Evolutionary conservation across 1,284 basidiomycete species (phyloP).

Genomic region (Apiotrichum laibachii): DNA sequence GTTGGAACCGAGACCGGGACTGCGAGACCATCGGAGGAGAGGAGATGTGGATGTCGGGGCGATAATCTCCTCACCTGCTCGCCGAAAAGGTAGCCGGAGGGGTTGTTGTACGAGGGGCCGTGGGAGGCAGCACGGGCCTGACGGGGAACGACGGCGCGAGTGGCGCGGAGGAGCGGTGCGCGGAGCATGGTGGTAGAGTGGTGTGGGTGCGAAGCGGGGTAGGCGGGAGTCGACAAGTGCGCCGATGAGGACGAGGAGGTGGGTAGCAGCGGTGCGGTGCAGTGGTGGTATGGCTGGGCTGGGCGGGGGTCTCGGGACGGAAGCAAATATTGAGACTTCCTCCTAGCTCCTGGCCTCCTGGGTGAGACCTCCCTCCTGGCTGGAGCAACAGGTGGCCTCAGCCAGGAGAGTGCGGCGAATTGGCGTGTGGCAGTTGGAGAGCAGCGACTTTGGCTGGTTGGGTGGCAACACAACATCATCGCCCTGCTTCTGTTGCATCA

Average conservation of each 20-base stretch:
- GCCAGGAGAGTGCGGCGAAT: constrained; percentile 7
- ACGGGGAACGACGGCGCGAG: constrained; percentile 8
- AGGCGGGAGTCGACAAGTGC: not conserved
- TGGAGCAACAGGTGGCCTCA: too few relatives aligned
- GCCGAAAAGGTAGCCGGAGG: constrained; percentile 79
- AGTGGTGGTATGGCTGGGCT: not conserved
- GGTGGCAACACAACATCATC: constrained; percentile 1
- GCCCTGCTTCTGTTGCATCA: not conserved
- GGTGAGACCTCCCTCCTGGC: not conserved
- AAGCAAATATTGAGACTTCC: constrained; percentile 1
- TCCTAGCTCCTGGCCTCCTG: too few relatives aligned
- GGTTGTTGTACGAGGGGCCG: constrained; percentile 80
- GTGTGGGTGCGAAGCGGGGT: not conserved
- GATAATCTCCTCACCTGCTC: constrained; percentile 66
- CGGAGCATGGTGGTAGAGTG: constrained; percentile 18
- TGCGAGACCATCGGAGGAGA: too few relatives aligned
- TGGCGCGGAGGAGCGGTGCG: constrained; percentile 16
- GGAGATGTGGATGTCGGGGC: not conserved
- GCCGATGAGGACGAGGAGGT: not conserved
- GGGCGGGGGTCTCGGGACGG: not conserved
- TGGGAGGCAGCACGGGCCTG: constrained; percentile 57
- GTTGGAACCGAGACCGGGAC: too few relatives aligned
- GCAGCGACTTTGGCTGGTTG: not conserved
- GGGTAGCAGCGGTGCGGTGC: not conserved
- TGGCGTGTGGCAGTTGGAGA: constrained; percentile 7